Conservation (phyloP, 441 rosid species). For the Erodium texanum region DNA sequence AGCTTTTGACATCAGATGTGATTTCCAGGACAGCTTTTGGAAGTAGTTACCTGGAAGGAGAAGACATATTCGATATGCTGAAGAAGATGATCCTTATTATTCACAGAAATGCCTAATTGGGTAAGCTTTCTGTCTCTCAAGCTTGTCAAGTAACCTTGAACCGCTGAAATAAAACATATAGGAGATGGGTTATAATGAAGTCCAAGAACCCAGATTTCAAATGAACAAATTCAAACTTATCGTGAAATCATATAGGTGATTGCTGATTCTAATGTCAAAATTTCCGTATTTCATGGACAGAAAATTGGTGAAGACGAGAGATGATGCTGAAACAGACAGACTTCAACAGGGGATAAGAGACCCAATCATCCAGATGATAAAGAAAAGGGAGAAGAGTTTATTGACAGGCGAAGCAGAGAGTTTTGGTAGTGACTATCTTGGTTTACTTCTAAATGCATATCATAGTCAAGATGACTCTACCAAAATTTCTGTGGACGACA, state of each 20-base stretch:
- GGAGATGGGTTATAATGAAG: neutral
- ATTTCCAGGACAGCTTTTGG: too few relatives aligned
- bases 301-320: slow-evolving; percentile 15
- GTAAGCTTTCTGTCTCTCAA: neutral
- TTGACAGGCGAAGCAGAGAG: slow-evolving; percentile 18
- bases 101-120: slow-evolving; percentile 10
- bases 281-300: slow-evolving; percentile 2
- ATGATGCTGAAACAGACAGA: slow-evolving; percentile 16
- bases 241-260: neutral
- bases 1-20: too few relatives aligned
- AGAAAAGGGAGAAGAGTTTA: slow-evolving; percentile 19
- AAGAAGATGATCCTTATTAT: slow-evolving; percentile 1
- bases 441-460: neutral
- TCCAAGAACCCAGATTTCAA: neutral
- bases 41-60: slow-evolving; percentile 14
- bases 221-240: neutral
- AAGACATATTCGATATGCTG: slow-evolving; percentile 16
- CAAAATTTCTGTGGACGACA: slow-evolving; percentile 13
- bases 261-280: neutral
- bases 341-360: slow-evolving; percentile 12
- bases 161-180: too few relatives aligned
- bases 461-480: neutral
- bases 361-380: slow-evolving; percentile 13
- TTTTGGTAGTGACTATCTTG: slow-evolving; percentile 12
- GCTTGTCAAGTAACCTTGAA: neutral